These are phyloP conservation scores for Themeda triandra DNA, from an alignment of 176 grass and related monocot genomes.

Conservation along the genomic window DNA sequence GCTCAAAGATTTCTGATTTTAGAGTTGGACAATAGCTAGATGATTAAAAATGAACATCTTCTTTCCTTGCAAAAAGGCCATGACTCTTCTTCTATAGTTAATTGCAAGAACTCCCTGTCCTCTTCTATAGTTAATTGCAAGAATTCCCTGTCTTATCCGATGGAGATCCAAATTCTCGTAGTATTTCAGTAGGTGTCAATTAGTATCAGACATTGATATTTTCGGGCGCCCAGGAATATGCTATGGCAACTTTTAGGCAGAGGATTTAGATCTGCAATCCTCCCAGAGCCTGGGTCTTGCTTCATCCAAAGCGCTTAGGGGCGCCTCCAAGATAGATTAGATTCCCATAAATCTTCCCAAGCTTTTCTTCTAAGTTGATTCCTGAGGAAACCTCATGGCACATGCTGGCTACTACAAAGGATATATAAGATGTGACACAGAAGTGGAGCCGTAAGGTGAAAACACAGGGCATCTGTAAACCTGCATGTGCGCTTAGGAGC, in stretches of 20 bases:
- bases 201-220: too few species aligned
- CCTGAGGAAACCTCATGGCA: too few species aligned
- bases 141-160: background rate
- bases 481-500: slow-evolving; percentile 23
- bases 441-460: too few species aligned
- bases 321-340: background rate
- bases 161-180: background rate
- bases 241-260: too few species aligned
- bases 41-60: background rate
- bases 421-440: background rate
- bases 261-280: background rate
- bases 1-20: background rate
- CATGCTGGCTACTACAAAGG: background rate
- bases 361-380: background rate
- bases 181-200: background rate
- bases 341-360: background rate
- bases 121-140: background rate
- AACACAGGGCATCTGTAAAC: too few species aligned
- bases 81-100: background rate
- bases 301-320: background rate
- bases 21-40: background rate
- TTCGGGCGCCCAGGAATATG: too few species aligned
- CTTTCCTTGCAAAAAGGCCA: background rate
- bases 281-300: background rate
- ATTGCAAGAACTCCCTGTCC: background rate